Base-by-base conservation (phyloP, 257 asterid genomes). In the Ophiorrhiza pumila region DNA sequence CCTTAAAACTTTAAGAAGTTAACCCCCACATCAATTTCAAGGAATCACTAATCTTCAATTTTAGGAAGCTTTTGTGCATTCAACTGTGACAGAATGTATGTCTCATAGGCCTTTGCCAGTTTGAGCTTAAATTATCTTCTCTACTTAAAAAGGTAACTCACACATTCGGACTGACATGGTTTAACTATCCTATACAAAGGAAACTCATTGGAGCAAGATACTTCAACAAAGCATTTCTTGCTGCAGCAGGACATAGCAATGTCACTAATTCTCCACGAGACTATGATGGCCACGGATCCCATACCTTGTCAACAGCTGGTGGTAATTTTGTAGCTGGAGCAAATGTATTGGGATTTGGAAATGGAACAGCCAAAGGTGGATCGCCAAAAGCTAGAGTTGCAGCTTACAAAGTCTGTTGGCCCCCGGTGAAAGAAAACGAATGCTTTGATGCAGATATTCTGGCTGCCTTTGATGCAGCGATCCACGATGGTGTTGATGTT, bases 351-450 rank as follows among this genome's bases (percentile, higher is more conserved):
- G 96, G 96, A 34, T 83, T 75, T 6, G 98, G 97, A 49, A 89
- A 89, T 9, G 98, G 98, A 15, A 91, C 96, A 25, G 97, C 97
- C 7, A 91, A 91, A 71, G 98, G 98, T 0, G 97, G 98, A 31
- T 93, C 98, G 0, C 98, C 98, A 2, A 85, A 75, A 72, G 96
- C 98, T 71, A 79, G 98, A 52, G 94, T 93, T 20, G 97, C 91
- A 5, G 90, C 98, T 37, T 93, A 93, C 83, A 93, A 91, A 83
- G 98, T 92, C 39, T 93, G 98, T 76, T 91, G 91, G 91, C 91
- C 98, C 56, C 94, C 96, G 0, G 80, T 85, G n/a, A 71, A 56
- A 5, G 88, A 88, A 15, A 83, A 81, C 3, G 96, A 86, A 64
- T 93, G 98, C 88, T 88, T 83, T 37, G 98, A 91, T 68, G 96